Evolutionary conservation across 345 rosid genomes (phyloP).

Genomic region (Citrus sp.): DNA sequence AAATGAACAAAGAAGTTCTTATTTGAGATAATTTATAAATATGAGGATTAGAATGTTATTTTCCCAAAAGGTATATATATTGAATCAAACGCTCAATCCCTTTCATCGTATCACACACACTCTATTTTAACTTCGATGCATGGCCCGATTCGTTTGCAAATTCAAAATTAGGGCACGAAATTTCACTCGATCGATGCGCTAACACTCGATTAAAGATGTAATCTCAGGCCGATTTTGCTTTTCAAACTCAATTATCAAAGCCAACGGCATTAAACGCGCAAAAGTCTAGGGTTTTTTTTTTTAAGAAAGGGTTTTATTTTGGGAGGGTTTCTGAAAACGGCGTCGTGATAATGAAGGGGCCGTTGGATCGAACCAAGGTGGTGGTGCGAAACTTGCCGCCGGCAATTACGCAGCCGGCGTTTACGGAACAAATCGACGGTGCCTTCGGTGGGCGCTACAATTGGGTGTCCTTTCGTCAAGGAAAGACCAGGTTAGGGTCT

Average conservation of each 20-base stretch:
- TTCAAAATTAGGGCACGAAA: constrained; percentile 14
- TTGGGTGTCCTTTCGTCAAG: constrained; percentile 61
- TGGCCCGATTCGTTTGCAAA: neutral
- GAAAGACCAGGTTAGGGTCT: constrained; percentile 55
- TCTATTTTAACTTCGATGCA: neutral
- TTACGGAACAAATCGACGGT: constrained; percentile 53
- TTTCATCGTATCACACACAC: neutral
- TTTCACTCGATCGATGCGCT: constrained; percentile 11
- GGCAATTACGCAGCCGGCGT: constrained; percentile 40
- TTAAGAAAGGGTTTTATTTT: constrained; percentile 22
- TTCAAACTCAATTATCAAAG: neutral
- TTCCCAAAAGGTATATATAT: neutral
- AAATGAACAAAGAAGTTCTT: neutral
- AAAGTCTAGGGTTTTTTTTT: constrained; percentile 18
- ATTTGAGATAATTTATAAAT: too few relatives aligned
- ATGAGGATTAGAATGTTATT: neutral
- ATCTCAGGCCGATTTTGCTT: constrained; percentile 17
- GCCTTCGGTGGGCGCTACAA: constrained; percentile 55
- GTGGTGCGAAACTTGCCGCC: constrained; percentile 77
- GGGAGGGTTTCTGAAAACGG: constrained; percentile 35
- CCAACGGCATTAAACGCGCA: neutral
- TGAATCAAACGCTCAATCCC: neutral
- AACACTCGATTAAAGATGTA: constrained; percentile 27
- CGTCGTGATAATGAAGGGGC: constrained; percentile 44
- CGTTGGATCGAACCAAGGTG: constrained; percentile 65